Evolutionary conservation across 2,329 filamentous ascomycete genomes (phyloP).

Genomic region (Conoideocrella luteorostrata): DNA sequence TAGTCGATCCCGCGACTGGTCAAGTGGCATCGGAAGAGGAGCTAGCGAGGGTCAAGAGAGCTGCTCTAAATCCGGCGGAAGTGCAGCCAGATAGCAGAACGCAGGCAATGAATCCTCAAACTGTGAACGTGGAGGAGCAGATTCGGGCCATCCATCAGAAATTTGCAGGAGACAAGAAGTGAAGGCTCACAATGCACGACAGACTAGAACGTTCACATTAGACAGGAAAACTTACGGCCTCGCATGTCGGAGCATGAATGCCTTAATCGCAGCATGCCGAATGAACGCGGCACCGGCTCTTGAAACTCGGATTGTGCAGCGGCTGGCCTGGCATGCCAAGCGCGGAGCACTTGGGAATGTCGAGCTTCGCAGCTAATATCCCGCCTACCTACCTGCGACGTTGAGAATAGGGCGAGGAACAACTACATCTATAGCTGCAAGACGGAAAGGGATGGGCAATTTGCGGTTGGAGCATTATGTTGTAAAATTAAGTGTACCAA

Average conservation of each 20-base stretch:
- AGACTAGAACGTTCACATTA: not conserved
- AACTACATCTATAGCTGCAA: not conserved
- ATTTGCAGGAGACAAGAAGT: slow-evolving; percentile 35
- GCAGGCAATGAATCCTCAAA: slow-evolving; percentile 52
- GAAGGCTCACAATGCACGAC: not conserved
- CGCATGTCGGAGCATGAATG: no score
- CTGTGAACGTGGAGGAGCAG: slow-evolving; percentile 78
- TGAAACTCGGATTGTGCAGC: no score
- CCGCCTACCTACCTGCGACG: no score
- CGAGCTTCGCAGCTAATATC: no score
- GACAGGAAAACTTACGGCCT: not conserved
- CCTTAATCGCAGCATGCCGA: no score
- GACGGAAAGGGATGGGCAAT: not conserved
- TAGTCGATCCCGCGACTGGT: slow-evolving; percentile 72
- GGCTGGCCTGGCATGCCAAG: no score
- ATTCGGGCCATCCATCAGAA: slow-evolving; percentile 59
- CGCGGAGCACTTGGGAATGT: no score
- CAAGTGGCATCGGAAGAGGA: slow-evolving; percentile 67
- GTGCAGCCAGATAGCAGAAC: slow-evolving; percentile 55
- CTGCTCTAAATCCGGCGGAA: slow-evolving; percentile 59
- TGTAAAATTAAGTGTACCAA: slow-evolving; percentile 7
- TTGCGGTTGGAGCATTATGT: not conserved
- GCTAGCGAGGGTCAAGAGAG: slow-evolving; percentile 66
- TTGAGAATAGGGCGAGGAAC: no score
- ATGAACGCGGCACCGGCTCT: no score